Conservation (phyloP, 345 rosid genomes). For the Theobroma cacao region DNA sequence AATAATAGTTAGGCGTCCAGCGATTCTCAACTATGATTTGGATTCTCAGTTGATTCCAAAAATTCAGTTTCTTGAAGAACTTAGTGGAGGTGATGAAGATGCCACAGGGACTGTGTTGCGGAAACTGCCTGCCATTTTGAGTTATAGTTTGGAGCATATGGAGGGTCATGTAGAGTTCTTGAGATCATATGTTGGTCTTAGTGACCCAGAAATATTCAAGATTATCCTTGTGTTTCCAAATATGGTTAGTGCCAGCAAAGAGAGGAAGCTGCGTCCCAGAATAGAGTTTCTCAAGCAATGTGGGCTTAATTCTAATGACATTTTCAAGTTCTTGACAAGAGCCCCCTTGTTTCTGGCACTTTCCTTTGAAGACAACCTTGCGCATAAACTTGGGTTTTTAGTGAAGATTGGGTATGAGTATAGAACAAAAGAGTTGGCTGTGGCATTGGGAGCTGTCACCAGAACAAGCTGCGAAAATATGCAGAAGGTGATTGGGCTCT, state of each 20-base stretch:
- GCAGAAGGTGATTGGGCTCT: slow-evolving; percentile 72
- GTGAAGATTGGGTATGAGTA: slow-evolving; percentile 64
- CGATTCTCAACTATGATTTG: slow-evolving; percentile 57
- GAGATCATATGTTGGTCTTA: slow-evolving; percentile 64
- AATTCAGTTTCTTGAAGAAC: slow-evolving; percentile 48
- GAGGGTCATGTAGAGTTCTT: slow-evolving; percentile 55
- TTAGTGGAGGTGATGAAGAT: slow-evolving; percentile 64
- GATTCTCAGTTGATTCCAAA: slow-evolving; percentile 62
- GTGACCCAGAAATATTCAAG: slow-evolving; percentile 56
- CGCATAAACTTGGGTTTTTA: slow-evolving; percentile 56
- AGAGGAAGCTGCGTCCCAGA: slow-evolving; percentile 67
- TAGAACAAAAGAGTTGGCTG: slow-evolving; percentile 56
- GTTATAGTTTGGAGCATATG: slow-evolving; percentile 52
- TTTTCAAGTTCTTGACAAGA: slow-evolving; percentile 68
- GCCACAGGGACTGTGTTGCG: slow-evolving; percentile 49
- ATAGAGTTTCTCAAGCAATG: slow-evolving; percentile 67
- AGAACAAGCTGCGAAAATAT: slow-evolving; percentile 72
- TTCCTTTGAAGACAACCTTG: slow-evolving; percentile 54
- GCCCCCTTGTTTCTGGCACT: slow-evolving; percentile 68
- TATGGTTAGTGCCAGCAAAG: slow-evolving; percentile 59
- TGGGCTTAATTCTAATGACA: slow-evolving; percentile 53
- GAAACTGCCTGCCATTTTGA: slow-evolving; percentile 62
- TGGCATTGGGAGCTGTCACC: slow-evolving; percentile 70
- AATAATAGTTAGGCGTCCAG: slow-evolving; percentile 53
- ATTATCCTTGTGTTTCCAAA: slow-evolving; percentile 62